Conservation (phyloP, 1,284 basidiomycete species). For the Pseudozyma hubeiensis region DNA sequence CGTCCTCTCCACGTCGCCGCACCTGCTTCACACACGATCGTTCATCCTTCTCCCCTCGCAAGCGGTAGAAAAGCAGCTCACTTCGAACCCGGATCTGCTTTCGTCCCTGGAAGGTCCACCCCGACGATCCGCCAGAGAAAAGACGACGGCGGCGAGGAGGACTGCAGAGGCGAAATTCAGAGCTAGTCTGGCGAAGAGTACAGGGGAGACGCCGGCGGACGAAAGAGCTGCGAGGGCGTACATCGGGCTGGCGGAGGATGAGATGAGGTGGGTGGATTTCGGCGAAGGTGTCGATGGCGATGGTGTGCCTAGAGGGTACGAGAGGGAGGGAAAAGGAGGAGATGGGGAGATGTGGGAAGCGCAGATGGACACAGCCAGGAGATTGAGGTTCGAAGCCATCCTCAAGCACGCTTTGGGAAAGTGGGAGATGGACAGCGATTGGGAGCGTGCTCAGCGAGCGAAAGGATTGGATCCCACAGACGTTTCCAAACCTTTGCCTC, state of each 20-base stretch:
- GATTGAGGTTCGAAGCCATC: slow-evolving; percentile 42
- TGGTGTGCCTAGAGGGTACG: slow-evolving; percentile 17
- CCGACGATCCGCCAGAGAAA: slow-evolving; percentile 23
- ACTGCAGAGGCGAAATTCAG: slow-evolving; percentile 43
- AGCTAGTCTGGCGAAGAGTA: slow-evolving; percentile 20
- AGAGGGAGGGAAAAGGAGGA: not conserved
- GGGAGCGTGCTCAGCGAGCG: slow-evolving; percentile 43
- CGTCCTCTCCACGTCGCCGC: slow-evolving; percentile 39
- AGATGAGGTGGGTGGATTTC: slow-evolving; percentile 49
- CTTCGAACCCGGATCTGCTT: slow-evolving; percentile 14
- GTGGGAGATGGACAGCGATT: slow-evolving; percentile 58
- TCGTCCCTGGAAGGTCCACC: slow-evolving; percentile 34
- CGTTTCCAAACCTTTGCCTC: slow-evolving; percentile 5
- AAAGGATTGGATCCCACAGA: slow-evolving; percentile 34
- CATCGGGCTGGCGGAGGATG: slow-evolving; percentile 49
- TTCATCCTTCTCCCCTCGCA: slow-evolving; percentile 50
- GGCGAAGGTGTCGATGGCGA: slow-evolving; percentile 31
- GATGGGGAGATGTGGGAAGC: slow-evolving; percentile 18
- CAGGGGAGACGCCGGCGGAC: slow-evolving; percentile 44
- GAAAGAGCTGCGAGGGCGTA: slow-evolving; percentile 50
- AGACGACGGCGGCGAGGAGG: slow-evolving; percentile 29
- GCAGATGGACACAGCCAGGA: slow-evolving; percentile 36
- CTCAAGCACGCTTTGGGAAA: slow-evolving; percentile 43
- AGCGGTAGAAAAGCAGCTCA: slow-evolving; percentile 36
- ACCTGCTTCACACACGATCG: slow-evolving; percentile 50